Evolutionary conservation across 768 basidiomycete genomes (phyloP).

Genomic region (Amanita rubescens): DNA sequence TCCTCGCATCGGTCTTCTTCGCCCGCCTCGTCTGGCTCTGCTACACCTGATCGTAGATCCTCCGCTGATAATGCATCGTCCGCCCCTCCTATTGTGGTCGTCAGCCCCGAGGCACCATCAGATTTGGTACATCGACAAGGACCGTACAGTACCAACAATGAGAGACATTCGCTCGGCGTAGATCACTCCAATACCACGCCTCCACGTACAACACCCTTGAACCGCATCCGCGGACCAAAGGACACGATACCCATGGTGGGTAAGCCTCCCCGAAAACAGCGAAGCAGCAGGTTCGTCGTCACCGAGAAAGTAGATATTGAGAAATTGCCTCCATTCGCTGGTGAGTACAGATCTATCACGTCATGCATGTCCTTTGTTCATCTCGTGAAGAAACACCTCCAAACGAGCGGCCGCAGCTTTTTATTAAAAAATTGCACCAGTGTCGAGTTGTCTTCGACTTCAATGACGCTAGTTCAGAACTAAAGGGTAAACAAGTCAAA

Average conservation of each 20-base stretch:
- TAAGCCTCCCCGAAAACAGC: constrained; percentile 95
- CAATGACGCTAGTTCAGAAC: constrained; percentile 92
- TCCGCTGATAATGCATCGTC: constrained; percentile 37
- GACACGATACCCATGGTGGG: constrained; percentile 96
- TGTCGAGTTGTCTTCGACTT: constrained; percentile 98
- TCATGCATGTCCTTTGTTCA: background rate
- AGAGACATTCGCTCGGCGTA: constrained; percentile 39
- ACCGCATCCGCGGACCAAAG: constrained; percentile 79
- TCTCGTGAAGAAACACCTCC: constrained; percentile 69
- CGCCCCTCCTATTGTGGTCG: constrained; percentile 81
- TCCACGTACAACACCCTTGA: constrained; percentile 61
- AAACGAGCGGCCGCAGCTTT: constrained; percentile 82
- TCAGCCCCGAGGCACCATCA: constrained; percentile 59
- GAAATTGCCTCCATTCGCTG: constrained; percentile 83
- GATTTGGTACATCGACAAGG: constrained; percentile 38
- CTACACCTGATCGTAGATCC: constrained; percentile 56
- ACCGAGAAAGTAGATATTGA: constrained; percentile 97
- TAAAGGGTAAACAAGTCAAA: constrained; percentile 98
- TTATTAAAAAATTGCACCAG: constrained; percentile 92
- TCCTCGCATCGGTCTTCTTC: constrained; percentile 37
- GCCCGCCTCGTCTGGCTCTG: constrained; percentile 29
- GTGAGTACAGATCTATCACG: constrained; percentile 36
- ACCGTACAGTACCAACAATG: constrained; percentile 35
- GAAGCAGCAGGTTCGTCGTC: constrained; percentile 93
- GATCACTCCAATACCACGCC: constrained; percentile 48